Evolutionary conservation across 2,329 filamentous ascomycete genomes (phyloP), one percentile per base, ranked within the genome.

Genomic region (Diaporthe destruens): DNA sequence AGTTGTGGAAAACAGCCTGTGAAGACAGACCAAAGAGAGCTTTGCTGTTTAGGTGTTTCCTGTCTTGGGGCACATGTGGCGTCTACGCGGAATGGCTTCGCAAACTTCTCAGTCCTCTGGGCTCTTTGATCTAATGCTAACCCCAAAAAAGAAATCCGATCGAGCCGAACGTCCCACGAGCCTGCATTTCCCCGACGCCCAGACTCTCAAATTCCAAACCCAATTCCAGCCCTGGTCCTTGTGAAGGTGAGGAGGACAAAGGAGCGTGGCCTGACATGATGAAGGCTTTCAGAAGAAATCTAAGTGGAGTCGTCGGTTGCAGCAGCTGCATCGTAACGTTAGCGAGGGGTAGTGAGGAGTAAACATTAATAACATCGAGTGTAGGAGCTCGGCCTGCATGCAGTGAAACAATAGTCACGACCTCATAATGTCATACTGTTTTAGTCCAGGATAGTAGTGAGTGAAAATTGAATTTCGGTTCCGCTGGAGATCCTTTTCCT

Each of bases 341-440:
- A 51, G 44, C 59, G 59, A 65, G 61, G 44, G 61, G 61, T 51
- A 51, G 44, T 65, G 61, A 65, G 61, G 44, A 65, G 61, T 51
- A 23, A 8, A 25, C 39, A 61, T 32, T 32, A 23, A 44, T 20
- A 65, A 25, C 32, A 2, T 51, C 18, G 29, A 23, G 29, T 23
- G 44, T 51, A 51, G 49, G 32, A 23, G 44, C 59, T 65, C 61
- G 61, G 61, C 61, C 11, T 51, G 61, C 61, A 65, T 65, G 61
- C 61, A 36, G 61, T 65, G 61, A 65, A 65, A 65, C 61, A 65
- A 18, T 11, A 25, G 61, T 32, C 39, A 25, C 44, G 20, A 51
- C 44, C 32, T 36, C 20, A 34, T 5, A 65, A 65, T 65, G 61
- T 36, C 23, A 65, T 29, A 29, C 29, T 29, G 29, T 34, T 4